Base-by-base conservation (phyloP, 148 eudicot species). In the Diospyros kaki region DNA sequence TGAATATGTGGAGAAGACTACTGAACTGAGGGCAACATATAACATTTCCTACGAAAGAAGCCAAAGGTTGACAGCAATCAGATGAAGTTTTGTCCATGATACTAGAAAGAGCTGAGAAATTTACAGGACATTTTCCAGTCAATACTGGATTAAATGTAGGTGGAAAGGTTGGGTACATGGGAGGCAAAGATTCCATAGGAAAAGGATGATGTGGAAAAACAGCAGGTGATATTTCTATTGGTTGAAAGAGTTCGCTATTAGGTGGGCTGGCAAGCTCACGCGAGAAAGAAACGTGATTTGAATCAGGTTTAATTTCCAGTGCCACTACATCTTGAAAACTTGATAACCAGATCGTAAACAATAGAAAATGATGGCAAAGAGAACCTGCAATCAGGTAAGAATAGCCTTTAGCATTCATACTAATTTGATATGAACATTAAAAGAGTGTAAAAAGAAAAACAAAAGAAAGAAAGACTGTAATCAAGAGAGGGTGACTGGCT, bases 11-110 rank as follows among this genome's bases (percentile, higher is more conserved):
- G 61, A 95, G 90, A 58, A 91, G 84, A 76, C 94, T 95, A 76
- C 78, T 83, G 62, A 95, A 80, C 75, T 95, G 99, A 45, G 99
- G 98, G 82, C 99, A 95, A 66, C 99, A 95, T 77, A 95, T 86
- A 28, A 87, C 97, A 79, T 91, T 93, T 80, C 89, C 98, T 54
- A 93, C 89, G 67, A 86, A 66, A 38, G 86, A 66, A 45, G 96
- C 94, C 72, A 95, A 84, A 7, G 87, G 83, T 75, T 80, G 90
- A 69, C 84, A 80, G 82, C 99, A 95, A 73, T 95, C 99, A 10
- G 90, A 87, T 59, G 99, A 94, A 74, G 97, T 93, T 82, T 70
- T 93, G 51, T 92, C 94, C 84, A 90, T 85, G 82, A 95, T 79
- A 72, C 79, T 77, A 63, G 97, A 91, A 54, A 95, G 81, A 61